These are phyloP conservation scores for Didymella pinodella DNA, from an alignment of 2,329 filamentous ascomycete genomes.

Conservation along the genomic window DNA sequence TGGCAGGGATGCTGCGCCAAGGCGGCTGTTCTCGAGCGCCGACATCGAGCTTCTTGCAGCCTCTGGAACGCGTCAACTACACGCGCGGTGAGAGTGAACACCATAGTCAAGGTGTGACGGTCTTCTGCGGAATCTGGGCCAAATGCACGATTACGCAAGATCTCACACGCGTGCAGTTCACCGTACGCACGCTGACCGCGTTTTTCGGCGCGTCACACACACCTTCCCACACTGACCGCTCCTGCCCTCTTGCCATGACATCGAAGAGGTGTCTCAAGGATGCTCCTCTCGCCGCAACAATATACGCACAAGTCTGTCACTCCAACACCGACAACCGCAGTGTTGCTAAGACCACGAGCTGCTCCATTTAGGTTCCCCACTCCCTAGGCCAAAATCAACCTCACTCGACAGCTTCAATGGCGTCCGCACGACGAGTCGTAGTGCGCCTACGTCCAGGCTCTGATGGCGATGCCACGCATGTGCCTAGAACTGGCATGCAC, in stretches of 20 bases:
- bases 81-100: slow-evolving; percentile 19
- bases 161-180: slow-evolving; percentile 20
- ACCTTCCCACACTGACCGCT: slow-evolving; percentile 13
- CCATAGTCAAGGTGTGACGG: slow-evolving; percentile 10
- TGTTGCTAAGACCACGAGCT: neutral
- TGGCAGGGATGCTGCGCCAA: slow-evolving; percentile 5
- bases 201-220: slow-evolving; percentile 15
- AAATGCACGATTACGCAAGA: slow-evolving; percentile 15
- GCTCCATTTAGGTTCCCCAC: neutral
- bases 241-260: neutral
- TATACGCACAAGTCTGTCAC: too few relatives aligned
- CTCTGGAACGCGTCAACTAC: slow-evolving; percentile 12
- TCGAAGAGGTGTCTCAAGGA: neutral
- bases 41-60: neutral
- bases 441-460: slow-evolving; percentile 41
- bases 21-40: neutral
- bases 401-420: neutral
- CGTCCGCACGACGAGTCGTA: slow-evolving; percentile 19
- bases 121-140: neutral
- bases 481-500: slow-evolving; percentile 33
- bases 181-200: slow-evolving; percentile 15
- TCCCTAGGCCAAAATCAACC: neutral
- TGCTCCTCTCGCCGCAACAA: neutral
- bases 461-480: slow-evolving; percentile 48
- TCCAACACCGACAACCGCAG: neutral